Evolutionary conservation across 2,329 filamentous ascomycete species (phyloP), one percentile per base, ranked within the genome.

Genomic region (Mycosphaerella sp.): DNA sequence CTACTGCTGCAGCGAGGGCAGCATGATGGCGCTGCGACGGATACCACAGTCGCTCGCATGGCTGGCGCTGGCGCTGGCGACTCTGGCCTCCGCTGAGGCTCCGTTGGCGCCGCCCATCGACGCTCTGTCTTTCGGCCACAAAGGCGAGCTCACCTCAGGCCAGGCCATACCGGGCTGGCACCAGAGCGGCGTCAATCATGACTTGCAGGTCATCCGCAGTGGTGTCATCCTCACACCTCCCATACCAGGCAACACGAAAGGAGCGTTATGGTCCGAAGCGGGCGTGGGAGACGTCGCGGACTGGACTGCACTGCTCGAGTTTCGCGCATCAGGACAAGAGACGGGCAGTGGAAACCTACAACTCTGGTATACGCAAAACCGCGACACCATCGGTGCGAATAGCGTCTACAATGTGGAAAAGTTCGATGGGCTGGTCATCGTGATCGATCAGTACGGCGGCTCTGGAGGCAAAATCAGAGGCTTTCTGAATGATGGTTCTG

Each of bases 191-290:
- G 76, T 80, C 58, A 78, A 77, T 49, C 76, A 79, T 64, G 66
- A 71, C 10, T 77, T 80, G 47, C 74, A 79, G 57, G 66, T 84
- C 57, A 80, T 96, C 53, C 95, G 89, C 59, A 91, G 97, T 76
- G 89, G 90, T 68, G 67, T 97, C 53, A 86, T 98, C 67, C 80
- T 98, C 51, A 98, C 93, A 1, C 91, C 93, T 9, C 84, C 89
- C 12, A 84, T 83, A 43, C 89, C 89, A 5, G 93, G 93, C 49
- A 89, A 89, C 71, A 84, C 87, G 64, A 82, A 89, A 67, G 87
- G 88, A 54, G 85, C 87, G 44, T 68, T 93, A 60, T 98, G 93
- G 91, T 77, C 85, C 28, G 81, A 89, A 56, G 74, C 75, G 52
- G 25, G 37, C 45, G 65, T 77, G 30, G 75, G 86, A 43, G 70